These are phyloP conservation scores for Daedalea quercina DNA, from an alignment of 768 basidiomycete species.

Conservation along the genomic window DNA sequence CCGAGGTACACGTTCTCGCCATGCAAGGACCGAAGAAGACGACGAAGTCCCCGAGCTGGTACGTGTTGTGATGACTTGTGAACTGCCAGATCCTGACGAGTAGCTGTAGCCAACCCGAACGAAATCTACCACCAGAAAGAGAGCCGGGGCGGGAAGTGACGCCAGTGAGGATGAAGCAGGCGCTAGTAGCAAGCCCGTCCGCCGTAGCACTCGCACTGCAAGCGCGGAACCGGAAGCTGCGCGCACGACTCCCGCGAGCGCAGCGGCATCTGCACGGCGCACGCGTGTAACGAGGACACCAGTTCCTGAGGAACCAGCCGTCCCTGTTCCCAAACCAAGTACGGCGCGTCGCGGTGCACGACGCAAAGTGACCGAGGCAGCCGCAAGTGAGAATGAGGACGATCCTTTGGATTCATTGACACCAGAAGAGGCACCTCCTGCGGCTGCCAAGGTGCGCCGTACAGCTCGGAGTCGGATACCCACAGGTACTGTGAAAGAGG, in stretches of 20 bases:
- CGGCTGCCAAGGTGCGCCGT: conserved; percentile 15
- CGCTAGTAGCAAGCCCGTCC: neutral
- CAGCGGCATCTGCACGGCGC: conserved; percentile 12
- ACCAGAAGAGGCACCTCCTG: conserved; percentile 6
- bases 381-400: conserved; percentile 7
- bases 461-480: conserved; percentile 16
- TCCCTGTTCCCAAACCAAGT: conserved; percentile 9
- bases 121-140: neutral
- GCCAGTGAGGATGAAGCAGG: neutral
- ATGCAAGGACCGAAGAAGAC: neutral
- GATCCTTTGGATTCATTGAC: conserved; percentile 17
- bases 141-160: neutral
- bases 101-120: neutral
- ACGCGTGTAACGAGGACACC: conserved; percentile 17
- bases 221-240: neutral
- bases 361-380: conserved; percentile 5
- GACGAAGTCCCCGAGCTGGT: neutral
- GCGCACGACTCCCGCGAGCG: neutral
- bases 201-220: neutral
- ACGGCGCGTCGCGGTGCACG: neutral
- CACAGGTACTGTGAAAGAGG: conserved; percentile 13
- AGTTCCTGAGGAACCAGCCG: conserved; percentile 1
- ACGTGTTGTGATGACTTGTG: neutral
- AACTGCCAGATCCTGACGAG: neutral
- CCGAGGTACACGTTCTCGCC: neutral